Evolutionary conservation across 441 rosid species (phyloP).

Genomic region (Croton laevigatus): DNA sequence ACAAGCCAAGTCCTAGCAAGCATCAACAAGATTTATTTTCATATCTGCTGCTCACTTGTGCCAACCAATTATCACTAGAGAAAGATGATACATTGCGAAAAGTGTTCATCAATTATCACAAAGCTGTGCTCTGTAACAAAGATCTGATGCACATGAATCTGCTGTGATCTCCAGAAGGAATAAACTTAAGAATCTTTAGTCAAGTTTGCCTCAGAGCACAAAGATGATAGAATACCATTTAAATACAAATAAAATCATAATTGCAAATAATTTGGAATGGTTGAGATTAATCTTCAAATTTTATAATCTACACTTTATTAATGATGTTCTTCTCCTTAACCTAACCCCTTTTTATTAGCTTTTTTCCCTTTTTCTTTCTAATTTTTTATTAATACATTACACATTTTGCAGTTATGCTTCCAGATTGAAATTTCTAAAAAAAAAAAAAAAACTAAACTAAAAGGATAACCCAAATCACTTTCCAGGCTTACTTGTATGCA

Average conservation of each 20-base stretch:
- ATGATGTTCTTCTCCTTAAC: background rate
- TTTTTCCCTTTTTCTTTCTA: no score
- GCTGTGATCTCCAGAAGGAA: background rate
- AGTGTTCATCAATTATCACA: background rate
- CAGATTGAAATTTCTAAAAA: background rate
- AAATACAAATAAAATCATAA: background rate
- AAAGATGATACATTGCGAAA: background rate
- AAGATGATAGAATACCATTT: background rate
- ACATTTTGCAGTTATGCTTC: background rate
- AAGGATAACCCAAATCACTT: conserved; percentile 1
- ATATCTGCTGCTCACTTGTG: background rate
- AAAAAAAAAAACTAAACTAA: background rate
- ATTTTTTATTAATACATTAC: background rate
- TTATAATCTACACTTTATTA: background rate
- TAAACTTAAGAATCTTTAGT: background rate
- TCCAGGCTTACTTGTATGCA: conserved; percentile 80
- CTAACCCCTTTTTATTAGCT: background rate
- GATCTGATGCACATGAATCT: background rate
- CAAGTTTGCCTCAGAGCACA: background rate
- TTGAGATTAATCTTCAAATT: no score
- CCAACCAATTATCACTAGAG: background rate
- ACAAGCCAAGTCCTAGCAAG: no score
- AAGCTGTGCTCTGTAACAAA: background rate
- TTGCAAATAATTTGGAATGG: no score
- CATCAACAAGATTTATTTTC: background rate